phyloP scores from a whole-genome alignment of 2,329 filamentous ascomycete species.

The Monascus ruber region DNA sequence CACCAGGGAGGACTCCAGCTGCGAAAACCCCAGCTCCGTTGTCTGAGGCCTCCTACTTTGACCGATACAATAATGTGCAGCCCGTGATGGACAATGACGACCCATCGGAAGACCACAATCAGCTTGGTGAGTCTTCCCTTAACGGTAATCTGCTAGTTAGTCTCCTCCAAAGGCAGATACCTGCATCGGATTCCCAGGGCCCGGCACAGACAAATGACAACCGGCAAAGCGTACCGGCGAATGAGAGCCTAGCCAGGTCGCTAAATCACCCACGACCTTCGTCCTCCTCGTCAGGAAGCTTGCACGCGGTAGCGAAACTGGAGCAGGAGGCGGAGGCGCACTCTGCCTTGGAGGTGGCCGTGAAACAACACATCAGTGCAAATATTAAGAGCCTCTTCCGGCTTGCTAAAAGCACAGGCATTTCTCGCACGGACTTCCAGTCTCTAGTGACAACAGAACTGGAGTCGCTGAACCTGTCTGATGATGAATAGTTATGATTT shows the following conservation, averaged over 20 bases:
- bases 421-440: conserved; percentile 49
- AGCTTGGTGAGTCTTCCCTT: conserved; percentile 41
- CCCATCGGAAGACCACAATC: conserved; percentile 42
- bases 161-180: conserved; percentile 28
- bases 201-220: conserved; percentile 14
- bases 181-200: conserved; percentile 11
- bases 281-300: conserved; percentile 32
- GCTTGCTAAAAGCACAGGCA: conserved; percentile 47
- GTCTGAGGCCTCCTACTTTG: conserved; percentile 50
- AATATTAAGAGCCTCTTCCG: conserved; percentile 54
- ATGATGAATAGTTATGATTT: conserved; percentile 27
- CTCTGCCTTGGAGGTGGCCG: conserved; percentile 47
- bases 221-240: conserved; percentile 7
- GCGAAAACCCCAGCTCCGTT: conserved; percentile 23
- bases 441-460: conserved; percentile 48
- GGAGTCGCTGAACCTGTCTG: conserved; percentile 46
- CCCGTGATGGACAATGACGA: conserved; percentile 54
- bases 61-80: conserved; percentile 51
- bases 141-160: conserved; percentile 40
- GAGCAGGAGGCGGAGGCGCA: conserved; percentile 42
- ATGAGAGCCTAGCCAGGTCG: conserved; percentile 13
- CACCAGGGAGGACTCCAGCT: conserved; percentile 41
- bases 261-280: conserved; percentile 35
- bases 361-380: conserved; percentile 53
- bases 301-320: conserved; percentile 41